A percentile compares a stretch with the other conserved stretches of the same genome.
These are phyloP conservation scores for Tephrocybe sp. DNA, from an alignment of 768 basidiomycete genomes.

Conservation along the genomic window DNA sequence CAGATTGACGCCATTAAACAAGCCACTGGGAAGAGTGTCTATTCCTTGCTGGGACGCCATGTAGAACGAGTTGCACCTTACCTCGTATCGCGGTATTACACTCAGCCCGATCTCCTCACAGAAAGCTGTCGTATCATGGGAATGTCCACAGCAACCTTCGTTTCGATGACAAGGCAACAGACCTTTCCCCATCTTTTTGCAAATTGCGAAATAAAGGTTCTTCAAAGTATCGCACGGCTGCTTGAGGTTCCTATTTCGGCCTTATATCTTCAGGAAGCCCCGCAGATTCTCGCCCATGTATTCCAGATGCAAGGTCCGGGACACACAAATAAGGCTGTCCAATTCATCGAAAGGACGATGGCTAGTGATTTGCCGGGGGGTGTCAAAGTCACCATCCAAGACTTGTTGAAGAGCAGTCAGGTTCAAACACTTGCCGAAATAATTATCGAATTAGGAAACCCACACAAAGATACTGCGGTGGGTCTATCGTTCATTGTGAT, in stretches of 20 bases:
- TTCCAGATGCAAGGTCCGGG: conserved; percentile 56
- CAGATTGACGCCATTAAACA: conserved; percentile 62
- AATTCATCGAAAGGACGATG: conserved; percentile 64
- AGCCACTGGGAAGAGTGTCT: conserved; percentile 56
- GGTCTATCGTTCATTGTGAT: conserved; percentile 15
- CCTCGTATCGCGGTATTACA: conserved; percentile 54
- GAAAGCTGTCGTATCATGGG: conserved; percentile 73
- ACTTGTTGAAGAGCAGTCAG: conserved; percentile 62
- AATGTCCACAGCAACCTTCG: conserved; percentile 54
- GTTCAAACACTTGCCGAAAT: conserved; percentile 72
- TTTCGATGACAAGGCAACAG: conserved; percentile 57
- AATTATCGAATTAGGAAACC: conserved; percentile 75
- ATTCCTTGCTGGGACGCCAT: conserved; percentile 68
- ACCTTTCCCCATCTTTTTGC: conserved; percentile 73
- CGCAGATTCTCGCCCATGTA: conserved; percentile 62
- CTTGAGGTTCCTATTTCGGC: conserved; percentile 40
- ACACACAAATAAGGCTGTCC: conserved; percentile 55
- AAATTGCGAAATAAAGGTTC: conserved; percentile 50
- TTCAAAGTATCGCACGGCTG: conserved; percentile 60
- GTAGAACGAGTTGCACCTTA: conserved; percentile 65
- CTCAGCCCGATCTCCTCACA: conserved; percentile 53
- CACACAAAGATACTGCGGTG: conserved; percentile 48
- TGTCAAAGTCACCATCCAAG: conserved; percentile 38
- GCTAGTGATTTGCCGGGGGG: conserved; percentile 37
- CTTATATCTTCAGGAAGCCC: conserved; percentile 55